Conservation (phyloP, 106 monocot species). For the Chionographis japonica region DNA sequence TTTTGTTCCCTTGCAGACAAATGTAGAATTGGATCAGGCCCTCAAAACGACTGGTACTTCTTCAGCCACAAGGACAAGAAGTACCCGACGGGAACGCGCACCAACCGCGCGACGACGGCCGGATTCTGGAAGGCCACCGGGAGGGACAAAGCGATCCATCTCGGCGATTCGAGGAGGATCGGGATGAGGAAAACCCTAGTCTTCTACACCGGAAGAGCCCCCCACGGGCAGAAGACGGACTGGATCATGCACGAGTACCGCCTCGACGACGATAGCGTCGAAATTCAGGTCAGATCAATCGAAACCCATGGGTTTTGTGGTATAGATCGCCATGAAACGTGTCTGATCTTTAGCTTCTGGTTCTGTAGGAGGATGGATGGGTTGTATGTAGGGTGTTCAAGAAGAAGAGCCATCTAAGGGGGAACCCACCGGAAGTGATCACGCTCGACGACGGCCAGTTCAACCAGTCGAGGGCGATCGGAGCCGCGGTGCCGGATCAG, state of each 20-base stretch:
- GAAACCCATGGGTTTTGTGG: too few species aligned
- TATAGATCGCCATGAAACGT: too few species aligned
- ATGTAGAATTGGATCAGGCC: conserved; percentile 62
- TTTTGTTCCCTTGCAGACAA: conserved; percentile 36
- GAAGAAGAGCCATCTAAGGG: conserved; percentile 59
- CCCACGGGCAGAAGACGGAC: conserved; percentile 86
- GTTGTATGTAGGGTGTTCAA: conserved; percentile 61
- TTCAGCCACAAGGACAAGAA: conserved; percentile 85
- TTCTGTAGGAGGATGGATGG: conserved; percentile 64
- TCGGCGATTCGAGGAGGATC: conserved; percentile 55
- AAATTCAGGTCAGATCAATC: conserved; percentile 33
- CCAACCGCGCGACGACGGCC: conserved; percentile 61
- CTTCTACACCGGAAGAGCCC: conserved; percentile 82
- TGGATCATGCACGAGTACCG: conserved; percentile 98
- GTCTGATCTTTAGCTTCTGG: too few species aligned
- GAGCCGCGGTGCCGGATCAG: conserved; percentile 2
- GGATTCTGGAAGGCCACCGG: conserved; percentile 86
- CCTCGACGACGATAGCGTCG: conserved; percentile 35
- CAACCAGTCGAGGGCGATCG: conserved; percentile 6
- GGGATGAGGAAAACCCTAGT: conserved; percentile 95
- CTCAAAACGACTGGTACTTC: conserved; percentile 80
- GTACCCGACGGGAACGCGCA: conserved; percentile 69
- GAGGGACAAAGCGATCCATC: conserved; percentile 64
- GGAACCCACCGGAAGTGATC: conserved; percentile 13
- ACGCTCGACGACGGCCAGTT: conserved; percentile 28